Percentiles rank a stretch among this genome's conserved stretches.
Conservation (phyloP, 768 basidiomycete genomes). For the Amanita thiersii region DNA sequence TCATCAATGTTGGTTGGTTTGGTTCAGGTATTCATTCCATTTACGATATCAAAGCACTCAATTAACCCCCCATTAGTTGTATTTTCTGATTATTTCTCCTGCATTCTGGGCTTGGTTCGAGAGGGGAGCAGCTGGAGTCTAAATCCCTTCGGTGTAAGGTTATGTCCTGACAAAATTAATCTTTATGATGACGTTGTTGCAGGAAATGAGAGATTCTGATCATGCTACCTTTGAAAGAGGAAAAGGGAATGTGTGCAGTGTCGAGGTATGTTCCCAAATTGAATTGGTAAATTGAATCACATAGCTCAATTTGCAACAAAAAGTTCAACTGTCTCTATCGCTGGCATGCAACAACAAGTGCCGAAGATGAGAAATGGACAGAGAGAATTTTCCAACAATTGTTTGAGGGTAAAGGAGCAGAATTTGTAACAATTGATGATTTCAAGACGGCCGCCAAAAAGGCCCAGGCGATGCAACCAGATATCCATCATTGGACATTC, state of each 20-base stretch:
- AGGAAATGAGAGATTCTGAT: conserved; percentile 61
- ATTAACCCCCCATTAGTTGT: conserved; percentile 30
- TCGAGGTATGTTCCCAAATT: conserved; percentile 46
- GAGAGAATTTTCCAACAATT: conserved; percentile 34
- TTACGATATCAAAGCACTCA: conserved; percentile 1
- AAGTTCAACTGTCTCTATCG: conserved; percentile 83
- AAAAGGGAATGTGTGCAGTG: conserved; percentile 73
- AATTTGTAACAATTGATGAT: conserved; percentile 37
- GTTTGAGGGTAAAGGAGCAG: conserved; percentile 45
- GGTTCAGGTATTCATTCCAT: conserved; percentile 32
- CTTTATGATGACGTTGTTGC: background rate
- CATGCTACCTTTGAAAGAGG: conserved; percentile 71
- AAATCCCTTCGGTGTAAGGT: conserved; percentile 58
- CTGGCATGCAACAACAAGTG: conserved; percentile 77
- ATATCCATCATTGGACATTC: conserved; percentile 59
- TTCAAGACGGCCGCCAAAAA: conserved; percentile 39
- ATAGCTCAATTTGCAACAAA: conserved; percentile 1
- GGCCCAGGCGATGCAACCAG: conserved; percentile 31
- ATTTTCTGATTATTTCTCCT: conserved; percentile 80
- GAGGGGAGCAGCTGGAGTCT: conserved; percentile 73
- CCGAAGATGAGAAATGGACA: conserved; percentile 67
- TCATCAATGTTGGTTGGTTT: conserved; percentile 80
- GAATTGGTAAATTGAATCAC: background rate
- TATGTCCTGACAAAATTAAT: background rate
- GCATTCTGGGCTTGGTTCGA: conserved; percentile 72